Base-by-base conservation (phyloP, 306 rosid genomes). In the Cotoneaster glaucophyllus region DNA sequence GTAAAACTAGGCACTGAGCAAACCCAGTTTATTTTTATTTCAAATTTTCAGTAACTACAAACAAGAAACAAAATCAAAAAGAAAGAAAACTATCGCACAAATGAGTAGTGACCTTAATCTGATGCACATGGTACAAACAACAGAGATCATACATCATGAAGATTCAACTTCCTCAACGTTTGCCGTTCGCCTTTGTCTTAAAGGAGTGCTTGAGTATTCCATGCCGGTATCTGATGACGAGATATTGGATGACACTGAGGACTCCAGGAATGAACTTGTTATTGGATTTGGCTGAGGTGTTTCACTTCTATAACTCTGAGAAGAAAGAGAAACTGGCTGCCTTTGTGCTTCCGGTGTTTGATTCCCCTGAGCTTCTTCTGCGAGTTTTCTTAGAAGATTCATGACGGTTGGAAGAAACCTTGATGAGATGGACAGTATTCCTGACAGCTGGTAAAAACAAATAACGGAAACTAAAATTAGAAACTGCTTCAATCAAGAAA, bases 351-450 rank as follows among this genome's bases (percentile, higher is more conserved):
- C 76, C 21, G 88, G 75, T 32, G 77, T 64, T 73, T 85, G 65
- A 75, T 75, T 48, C 14, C 89, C 96, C 74, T 87, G 92, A 74
- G 88, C 93, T 86, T 86, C 88, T 86, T 94, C 97, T 4, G 94
- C 89, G 17, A 94, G 91, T 70, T 88, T 89, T 80, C 78, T 86
- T 65, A 94, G 76, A 75, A 94, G 88, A 88, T 91, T 89, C 90
- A 91, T 86, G 25, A 90, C 52, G 18, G 94, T 85, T 66, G 98
- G 97, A 67, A 94, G 87, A 78, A 91, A 84, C 86, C 72, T 90
- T 0, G 97, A 68, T 50, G 90, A 87, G 72, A 93, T 66, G 52
- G 93, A 82, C 18, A 93, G 84, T 48, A 93, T 70, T 70, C 96
- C 98, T 31, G 93, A 77, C 25, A 93, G 79, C 98, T 93, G 92